Base-by-base conservation (phyloP, 2,329 filamentous ascomycete genomes). In the Colletotrichum orbiculare region DNA sequence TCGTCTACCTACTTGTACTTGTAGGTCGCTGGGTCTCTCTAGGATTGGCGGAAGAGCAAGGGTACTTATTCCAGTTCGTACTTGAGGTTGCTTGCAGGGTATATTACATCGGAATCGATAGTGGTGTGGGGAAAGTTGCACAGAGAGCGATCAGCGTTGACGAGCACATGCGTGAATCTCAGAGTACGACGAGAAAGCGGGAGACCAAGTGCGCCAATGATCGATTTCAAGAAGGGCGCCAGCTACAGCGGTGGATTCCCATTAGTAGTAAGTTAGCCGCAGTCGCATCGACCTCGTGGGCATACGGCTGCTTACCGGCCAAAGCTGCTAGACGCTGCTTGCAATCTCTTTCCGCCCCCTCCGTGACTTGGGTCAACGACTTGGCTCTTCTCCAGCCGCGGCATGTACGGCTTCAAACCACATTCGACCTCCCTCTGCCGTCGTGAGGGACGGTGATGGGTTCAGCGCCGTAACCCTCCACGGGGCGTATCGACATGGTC, bases 51-150 rank as follows among this genome's bases (percentile, higher is more conserved):
- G 60, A 43, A 17, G 43, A 38, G 15, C 56, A 60, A 54, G 43
- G 56, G 45, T 37, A 45, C 39, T 49, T 54, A 60, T 61, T 65
- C 48, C 57, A 61, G 35, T 65, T 54, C 62, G 45, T 61, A 65
- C 17, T 17, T 17, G 17, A 17, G 62, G 62, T 61, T 61, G 39
- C 39, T 52, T 49, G 47, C 62, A 65, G 50, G 62, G 62, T 45
- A 61, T 47, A 61, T 61, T 65, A 61, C 57, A 65, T 65, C 62
- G 62, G 56, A 65, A 65, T 65, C 57, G 57, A 65, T 61, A 65
- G 50, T 61, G 57, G 52, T 65, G 62, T 65, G 57, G 62, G 62
- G 62, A 65, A 61, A 49, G 49, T 43, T 33, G 57, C 39, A 8
- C 34, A 50, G 50, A 45, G 15, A 48, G 52, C 15, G 13, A 46